A percentile compares a stretch with the other conserved stretches of the same genome.
Conservation (phyloP, 2,329 filamentous ascomycete species). For the Exophiala mesophila region DNA sequence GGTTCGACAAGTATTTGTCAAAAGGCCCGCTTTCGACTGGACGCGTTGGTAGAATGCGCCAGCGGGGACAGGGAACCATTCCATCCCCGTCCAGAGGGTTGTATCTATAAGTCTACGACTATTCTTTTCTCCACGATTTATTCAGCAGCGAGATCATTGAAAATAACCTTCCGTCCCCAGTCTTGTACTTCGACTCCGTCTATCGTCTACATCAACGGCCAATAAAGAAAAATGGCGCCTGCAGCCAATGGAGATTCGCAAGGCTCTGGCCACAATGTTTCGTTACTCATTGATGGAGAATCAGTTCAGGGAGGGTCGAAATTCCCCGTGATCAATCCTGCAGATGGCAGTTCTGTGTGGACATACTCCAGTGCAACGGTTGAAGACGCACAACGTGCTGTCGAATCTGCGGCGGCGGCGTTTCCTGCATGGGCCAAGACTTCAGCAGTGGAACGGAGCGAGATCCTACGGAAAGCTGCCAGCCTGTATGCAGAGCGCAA, state of each 20-base stretch:
- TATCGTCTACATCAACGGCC: too few species aligned
- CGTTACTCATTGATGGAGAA: not conserved
- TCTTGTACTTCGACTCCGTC: too few species aligned
- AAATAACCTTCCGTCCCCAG: too few species aligned
- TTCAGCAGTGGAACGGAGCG: not conserved
- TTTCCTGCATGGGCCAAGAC: not conserved
- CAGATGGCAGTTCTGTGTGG: not conserved
- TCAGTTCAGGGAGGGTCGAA: not conserved
- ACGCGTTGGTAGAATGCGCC: too few species aligned
- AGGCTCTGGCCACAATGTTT: not conserved
- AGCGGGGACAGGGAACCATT: too few species aligned
- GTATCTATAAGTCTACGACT: too few species aligned
- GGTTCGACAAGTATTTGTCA: too few species aligned
- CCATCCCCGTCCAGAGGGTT: too few species aligned
- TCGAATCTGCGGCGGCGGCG: not conserved
- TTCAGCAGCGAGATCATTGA: too few species aligned
- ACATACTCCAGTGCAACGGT: not conserved
- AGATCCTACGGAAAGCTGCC: not conserved
- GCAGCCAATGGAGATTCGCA: not conserved
- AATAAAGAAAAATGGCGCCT: too few species aligned
- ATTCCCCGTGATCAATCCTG: not conserved
- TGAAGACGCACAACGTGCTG: not conserved
- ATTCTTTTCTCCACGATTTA: too few species aligned
- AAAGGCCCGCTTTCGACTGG: too few species aligned
- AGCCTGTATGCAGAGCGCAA: not conserved